Conservation (phyloP, 306 rosid species). For the Crataegus laevigata region DNA sequence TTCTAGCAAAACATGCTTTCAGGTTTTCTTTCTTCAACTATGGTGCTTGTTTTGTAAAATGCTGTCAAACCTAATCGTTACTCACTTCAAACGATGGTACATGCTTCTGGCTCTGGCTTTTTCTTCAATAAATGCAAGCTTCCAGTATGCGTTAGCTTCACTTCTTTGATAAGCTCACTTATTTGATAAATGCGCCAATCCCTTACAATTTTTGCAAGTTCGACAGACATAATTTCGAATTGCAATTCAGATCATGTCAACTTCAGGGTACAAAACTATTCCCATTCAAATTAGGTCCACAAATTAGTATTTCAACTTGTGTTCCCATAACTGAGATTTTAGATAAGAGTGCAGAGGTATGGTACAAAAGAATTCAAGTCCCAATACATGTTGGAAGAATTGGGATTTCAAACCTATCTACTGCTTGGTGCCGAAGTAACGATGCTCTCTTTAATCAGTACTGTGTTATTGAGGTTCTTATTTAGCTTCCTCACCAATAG, state of each 20-base stretch:
- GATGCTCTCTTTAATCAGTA: background rate
- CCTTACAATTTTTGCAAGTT: background rate
- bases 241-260: background rate
- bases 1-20: background rate
- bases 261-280: background rate
- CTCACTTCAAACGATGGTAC: background rate
- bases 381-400: background rate
- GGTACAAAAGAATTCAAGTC: background rate
- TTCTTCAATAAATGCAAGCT: background rate
- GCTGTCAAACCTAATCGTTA: background rate
- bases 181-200: no score
- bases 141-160: background rate
- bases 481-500: slow-evolving; percentile 47
- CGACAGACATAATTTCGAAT: background rate
- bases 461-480: background rate
- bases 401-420: background rate
- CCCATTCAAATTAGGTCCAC: background rate
- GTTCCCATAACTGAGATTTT: background rate
- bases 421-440: background rate
- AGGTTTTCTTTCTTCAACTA: background rate
- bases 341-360: background rate
- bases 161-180: no score
- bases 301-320: background rate
- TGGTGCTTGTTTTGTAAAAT: background rate
- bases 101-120: background rate